phyloP scores from a whole-genome alignment of 108 stramenopile species.

The Pseudonitzschia multistriata region DNA sequence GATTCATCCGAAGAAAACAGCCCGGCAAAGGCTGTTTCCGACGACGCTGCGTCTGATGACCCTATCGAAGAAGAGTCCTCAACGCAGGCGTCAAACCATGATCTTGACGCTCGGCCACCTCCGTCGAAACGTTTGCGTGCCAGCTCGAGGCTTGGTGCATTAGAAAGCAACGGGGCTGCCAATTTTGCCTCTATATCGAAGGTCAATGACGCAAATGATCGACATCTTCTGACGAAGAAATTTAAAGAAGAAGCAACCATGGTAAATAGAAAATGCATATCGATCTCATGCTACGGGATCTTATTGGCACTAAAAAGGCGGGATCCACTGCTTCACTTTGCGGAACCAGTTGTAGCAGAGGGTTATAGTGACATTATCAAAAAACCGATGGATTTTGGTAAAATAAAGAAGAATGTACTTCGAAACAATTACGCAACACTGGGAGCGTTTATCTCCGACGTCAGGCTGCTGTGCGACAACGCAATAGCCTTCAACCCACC shows the following conservation, averaged over 20 bases:
- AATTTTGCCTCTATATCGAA: background rate
- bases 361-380: constrained; percentile 64
- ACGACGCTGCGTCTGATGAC: constrained; percentile 21
- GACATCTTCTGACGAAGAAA: constrained; percentile 28
- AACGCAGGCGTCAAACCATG: too few relatives aligned
- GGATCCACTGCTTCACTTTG: constrained; percentile 77
- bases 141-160: constrained; percentile 19
- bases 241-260: constrained; percentile 59
- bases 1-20: constrained; percentile 2
- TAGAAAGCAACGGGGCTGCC: background rate
- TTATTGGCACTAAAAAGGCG: constrained; percentile 66
- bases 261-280: constrained; percentile 52
- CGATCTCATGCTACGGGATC: constrained; percentile 67
- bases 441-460: constrained; percentile 70
- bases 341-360: constrained; percentile 63
- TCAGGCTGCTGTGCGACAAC: constrained; percentile 62
- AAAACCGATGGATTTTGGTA: constrained; percentile 75
- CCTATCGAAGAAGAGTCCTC: constrained; percentile 18
- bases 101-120: background rate
- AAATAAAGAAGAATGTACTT: constrained; percentile 60
- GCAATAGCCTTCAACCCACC: constrained; percentile 74
- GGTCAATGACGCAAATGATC: constrained; percentile 27
- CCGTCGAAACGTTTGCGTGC: constrained; percentile 15
- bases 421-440: constrained; percentile 55
- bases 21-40: background rate